Evolutionary conservation across 805 yeast genomes (phyloP), one percentile per base, ranked within the genome.

Genomic region (Vanderwaltozyma yarrowii): DNA sequence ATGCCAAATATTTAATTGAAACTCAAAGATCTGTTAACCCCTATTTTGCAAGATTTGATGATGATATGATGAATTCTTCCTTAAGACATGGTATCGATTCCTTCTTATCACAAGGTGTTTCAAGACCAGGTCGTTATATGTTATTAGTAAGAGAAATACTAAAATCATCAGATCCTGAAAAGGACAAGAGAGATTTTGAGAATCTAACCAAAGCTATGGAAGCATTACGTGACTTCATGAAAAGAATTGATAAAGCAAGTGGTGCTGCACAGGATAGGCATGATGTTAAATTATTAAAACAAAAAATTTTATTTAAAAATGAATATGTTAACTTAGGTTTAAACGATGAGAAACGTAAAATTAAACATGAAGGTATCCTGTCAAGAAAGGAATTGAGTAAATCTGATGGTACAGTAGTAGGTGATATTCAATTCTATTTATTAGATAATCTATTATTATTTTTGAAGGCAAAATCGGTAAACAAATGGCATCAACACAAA

Each of bases 201-300:
- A 58, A 78, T 47, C 65, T 92, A 40, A 68, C 73, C 18, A 76
- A 76, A 45, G 94, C 95, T 1, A 74, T 82, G 46, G 84, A 76
- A 35, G 76, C 80, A 49, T 72, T 89, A 27, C 78, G 80, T 43
- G 80, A 76, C 44, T 76, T 87, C 44, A 72, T 92, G 62, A 78
- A 71, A 21, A 74, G 82, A 54, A 67, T 67, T 39, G 86, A 92
- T 58, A 71, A 75, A 35, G 96, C 88, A 49, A 78, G 94, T 30
- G 98, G 98, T 63, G 88, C 81, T 49, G 85, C 94, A 23, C 87
- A 92, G 28, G 96, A 89, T 66, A 72, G 96, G 46, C 86, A 87
- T 63, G 85, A 88, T 46, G 72, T 92, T 43, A 81, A 87, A 66
- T 78, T 87, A 35, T 70, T 92, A 56, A 83, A 84, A 52, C 95